Evolutionary conservation across 106 monocot genomes (phyloP), one percentile per base, ranked within the genome.

Genomic region (Posidonia australis): DNA sequence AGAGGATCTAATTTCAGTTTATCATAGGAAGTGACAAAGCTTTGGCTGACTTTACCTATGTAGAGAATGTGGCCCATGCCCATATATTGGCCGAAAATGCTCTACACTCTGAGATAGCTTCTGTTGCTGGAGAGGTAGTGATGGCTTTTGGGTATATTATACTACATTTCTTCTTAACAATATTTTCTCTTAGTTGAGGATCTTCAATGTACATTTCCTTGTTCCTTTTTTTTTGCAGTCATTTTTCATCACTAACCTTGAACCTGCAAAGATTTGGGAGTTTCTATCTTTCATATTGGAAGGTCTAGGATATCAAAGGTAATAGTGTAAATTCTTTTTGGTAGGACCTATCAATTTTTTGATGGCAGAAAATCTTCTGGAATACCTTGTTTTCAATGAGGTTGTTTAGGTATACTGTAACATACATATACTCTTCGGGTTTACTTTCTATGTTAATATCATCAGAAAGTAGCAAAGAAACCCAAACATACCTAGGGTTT

Each of bases 301-400:
- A 68, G 84, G 78, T 70, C 77, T 96, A 72, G 96, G 90, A 79
- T 89, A 84, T 73, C 80, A 83, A 71, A 89, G 86, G 93, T 89
- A 29, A 61, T 36, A 36, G 36, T 36, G 36, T 36, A 36, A 4
- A 36, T 7, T 4, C 36, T 36, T 36, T 36, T 36, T 36, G 7
- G 7, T 36, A 36, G 36, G 7, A 36, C 7, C 36, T 36, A 36
- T 36, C 36, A 36, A 7, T 4, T 36, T 2, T 2, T 36, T 36
- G 36, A 4, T 36, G 36, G 36, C 36, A 36, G 7, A 36, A 4
- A 36, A 36, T 36, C 7, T 36, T 36, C 7, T 36, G 2, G 36
- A 4, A 36, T 36, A 36, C 2, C 36, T 36, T 36, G 36, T 36
- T 36, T 36, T 36, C 36, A 7, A 2, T 36, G 7, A 7, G 36